These are phyloP conservation scores for Septoria linicola DNA, from an alignment of 2,329 filamentous ascomycete species.

Conservation along the genomic window DNA sequence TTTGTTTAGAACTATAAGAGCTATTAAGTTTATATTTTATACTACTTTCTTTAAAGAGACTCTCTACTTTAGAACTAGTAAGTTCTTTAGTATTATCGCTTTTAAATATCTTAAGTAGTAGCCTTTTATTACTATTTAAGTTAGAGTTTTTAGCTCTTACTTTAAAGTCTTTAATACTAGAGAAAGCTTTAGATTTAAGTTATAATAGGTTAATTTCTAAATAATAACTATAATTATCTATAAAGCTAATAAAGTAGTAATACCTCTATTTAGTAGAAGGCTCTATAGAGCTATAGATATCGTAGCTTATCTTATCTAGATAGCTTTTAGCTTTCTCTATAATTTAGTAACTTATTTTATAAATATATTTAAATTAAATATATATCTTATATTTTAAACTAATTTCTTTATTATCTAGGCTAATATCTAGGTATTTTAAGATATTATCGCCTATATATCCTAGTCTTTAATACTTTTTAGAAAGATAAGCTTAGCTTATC, in stretches of 20 bases:
- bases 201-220: constrained; percentile 10
- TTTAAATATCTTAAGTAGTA: constrained; percentile 14
- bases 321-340: constrained; percentile 7
- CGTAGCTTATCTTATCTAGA: constrained; percentile 16
- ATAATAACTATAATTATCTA: constrained; percentile 14
- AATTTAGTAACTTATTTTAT: constrained; percentile 9
- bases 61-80: constrained; percentile 6
- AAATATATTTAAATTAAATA: constrained; percentile 4
- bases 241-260: constrained; percentile 17
- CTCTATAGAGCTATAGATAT: constrained; percentile 14
- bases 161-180: constrained; percentile 10
- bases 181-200: constrained; percentile 13
- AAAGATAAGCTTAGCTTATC: too few species aligned
- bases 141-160: constrained; percentile 1
- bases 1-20: constrained; percentile 11
- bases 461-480: too few species aligned
- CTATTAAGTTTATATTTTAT: background rate
- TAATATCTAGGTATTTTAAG: constrained; percentile 4
- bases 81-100: constrained; percentile 15
- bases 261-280: constrained; percentile 4
- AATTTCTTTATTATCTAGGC: background rate
- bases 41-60: constrained; percentile 5
- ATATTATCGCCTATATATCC: constrained; percentile 8
- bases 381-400: constrained; percentile 6
- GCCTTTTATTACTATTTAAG: constrained; percentile 9